Percentiles rank a stretch among this genome's conserved stretches.
Conservation (phyloP, 75 land plant species). For the Cupressus sempervirens region DNA sequence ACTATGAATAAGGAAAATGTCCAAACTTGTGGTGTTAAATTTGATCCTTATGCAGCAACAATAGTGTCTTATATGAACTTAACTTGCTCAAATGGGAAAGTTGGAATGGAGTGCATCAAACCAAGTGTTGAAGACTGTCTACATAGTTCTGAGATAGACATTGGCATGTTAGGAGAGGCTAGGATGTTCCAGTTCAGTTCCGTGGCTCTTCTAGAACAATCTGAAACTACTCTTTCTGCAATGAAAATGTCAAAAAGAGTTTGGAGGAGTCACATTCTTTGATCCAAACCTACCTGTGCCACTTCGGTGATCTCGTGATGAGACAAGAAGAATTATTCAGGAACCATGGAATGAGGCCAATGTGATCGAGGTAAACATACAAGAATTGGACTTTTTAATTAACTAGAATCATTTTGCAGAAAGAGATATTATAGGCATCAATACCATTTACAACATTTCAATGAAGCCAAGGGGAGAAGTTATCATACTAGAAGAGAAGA, state of each 20-base stretch:
- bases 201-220: slow-evolving; percentile 56
- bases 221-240: slow-evolving; percentile 54
- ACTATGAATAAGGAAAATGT: slow-evolving; percentile 74
- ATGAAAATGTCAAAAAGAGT: slow-evolving; percentile 48
- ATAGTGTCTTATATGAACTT: slow-evolving; percentile 52
- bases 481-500: slow-evolving; percentile 87
- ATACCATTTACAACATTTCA: slow-evolving; percentile 36
- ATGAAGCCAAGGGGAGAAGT: slow-evolving; percentile 14
- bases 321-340: slow-evolving; percentile 57
- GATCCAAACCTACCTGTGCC: slow-evolving; percentile 84
- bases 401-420: slow-evolving; percentile 58
- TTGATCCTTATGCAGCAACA: slow-evolving; percentile 44
- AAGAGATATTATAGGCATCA: slow-evolving; percentile 48
- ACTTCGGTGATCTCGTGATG: slow-evolving; percentile 80
- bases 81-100: slow-evolving; percentile 37
- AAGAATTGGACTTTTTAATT: slow-evolving; percentile 83
- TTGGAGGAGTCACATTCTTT: slow-evolving; percentile 65
- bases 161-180: slow-evolving; percentile 88
- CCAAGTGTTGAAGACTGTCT: slow-evolving; percentile 72
- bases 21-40: slow-evolving; percentile 78
- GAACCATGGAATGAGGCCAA: slow-evolving; percentile 74
- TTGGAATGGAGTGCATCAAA: slow-evolving; percentile 48
- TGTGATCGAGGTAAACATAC: slow-evolving; percentile 70
- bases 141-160: slow-evolving; percentile 41
- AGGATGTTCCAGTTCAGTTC: slow-evolving; percentile 85